Evolutionary conservation across 371 early-diverging fungal species (phyloP).

Genomic region (Dichotomocladium elegans): DNA sequence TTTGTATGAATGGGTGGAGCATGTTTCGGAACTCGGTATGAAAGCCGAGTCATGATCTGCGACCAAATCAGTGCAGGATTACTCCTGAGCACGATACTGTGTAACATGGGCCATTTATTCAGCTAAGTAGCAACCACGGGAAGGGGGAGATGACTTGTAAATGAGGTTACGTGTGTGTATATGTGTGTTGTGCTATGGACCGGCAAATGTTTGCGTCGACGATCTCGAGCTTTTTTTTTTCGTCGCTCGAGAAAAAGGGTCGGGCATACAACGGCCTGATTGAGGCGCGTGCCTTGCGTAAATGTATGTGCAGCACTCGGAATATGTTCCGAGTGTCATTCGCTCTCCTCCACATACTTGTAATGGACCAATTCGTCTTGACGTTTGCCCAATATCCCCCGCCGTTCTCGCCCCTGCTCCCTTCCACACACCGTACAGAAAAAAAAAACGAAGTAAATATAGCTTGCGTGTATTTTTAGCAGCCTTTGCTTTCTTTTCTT

Average conservation of each 20-base stretch:
- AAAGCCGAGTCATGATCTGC: no score
- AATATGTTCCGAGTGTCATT: background rate
- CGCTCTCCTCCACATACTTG: no score
- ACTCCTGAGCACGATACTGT: no score
- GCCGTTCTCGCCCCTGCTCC: background rate
- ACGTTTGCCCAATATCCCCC: background rate
- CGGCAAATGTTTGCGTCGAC: background rate
- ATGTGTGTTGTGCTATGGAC: background rate
- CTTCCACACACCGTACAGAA: background rate
- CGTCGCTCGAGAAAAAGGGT: no score
- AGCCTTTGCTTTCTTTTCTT: background rate
- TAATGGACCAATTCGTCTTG: background rate
- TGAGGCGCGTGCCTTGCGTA: background rate
- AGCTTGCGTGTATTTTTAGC: background rate
- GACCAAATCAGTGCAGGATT: no score
- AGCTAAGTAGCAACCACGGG: no score
- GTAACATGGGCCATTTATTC: no score
- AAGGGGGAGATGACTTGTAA: no score
- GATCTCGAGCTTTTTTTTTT: no score
- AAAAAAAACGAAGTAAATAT: background rate
- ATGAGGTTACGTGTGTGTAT: background rate
- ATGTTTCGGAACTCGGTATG: no score
- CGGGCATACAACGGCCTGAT: no score
- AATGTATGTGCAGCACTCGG: slow-evolving; percentile 1
- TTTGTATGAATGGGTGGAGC: no score